phyloP scores from a whole-genome alignment of 192 early-diverging fungal species.

The Spizellomyces sp. region DNA sequence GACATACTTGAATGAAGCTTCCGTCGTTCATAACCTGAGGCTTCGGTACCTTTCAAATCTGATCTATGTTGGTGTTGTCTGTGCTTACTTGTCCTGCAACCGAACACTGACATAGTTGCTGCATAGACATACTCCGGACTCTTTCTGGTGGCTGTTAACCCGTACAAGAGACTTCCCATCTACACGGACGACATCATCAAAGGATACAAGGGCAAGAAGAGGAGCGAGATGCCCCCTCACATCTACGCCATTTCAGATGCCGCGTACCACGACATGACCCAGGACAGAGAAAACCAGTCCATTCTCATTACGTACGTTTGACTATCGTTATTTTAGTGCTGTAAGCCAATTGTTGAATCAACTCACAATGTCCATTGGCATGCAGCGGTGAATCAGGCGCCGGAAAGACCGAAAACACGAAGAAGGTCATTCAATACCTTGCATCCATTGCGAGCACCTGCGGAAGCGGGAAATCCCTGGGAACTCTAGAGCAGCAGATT shows the following conservation, averaged over 20 bases:
- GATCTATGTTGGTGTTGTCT: constrained; percentile 75
- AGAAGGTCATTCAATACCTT: constrained; percentile 98
- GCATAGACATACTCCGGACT: constrained; percentile 96
- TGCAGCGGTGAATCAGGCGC: constrained; percentile 90
- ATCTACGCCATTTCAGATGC: constrained; percentile 91
- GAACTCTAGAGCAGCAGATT: constrained; percentile 86
- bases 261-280: constrained; percentile 95
- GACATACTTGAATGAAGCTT: constrained; percentile 95
- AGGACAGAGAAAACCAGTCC: constrained; percentile 92
- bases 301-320: constrained; percentile 80
- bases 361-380: constrained; percentile 6
- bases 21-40: constrained; percentile 95
- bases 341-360: too few species aligned
- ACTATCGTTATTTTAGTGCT: neutral
- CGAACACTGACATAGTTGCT: neutral
- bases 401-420: constrained; percentile 99
- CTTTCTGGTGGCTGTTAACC: constrained; percentile 97
- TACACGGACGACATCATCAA: constrained; percentile 80
- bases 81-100: neutral
- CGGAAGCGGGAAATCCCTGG: constrained; percentile 45
- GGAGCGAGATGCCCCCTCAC: constrained; percentile 63
- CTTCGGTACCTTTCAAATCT: constrained; percentile 87
- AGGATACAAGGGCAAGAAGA: constrained; percentile 63
- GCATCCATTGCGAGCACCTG: constrained; percentile 75
- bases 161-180: constrained; percentile 90